These are phyloP conservation scores for Diaporthe humulicola DNA, from an alignment of 2,329 filamentous ascomycete species.

Conservation along the genomic window DNA sequence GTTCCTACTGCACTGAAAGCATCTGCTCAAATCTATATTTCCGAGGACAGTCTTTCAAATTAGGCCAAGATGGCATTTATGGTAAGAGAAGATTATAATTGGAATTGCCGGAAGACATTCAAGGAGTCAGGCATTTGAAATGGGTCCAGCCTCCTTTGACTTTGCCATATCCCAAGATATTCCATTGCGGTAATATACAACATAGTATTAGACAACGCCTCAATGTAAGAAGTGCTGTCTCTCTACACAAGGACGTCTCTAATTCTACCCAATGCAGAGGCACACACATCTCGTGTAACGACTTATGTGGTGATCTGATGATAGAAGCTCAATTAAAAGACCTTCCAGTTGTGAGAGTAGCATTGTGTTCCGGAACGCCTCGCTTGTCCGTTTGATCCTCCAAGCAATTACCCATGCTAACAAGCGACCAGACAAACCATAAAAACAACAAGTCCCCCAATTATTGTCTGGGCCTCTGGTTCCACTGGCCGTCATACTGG, in stretches of 20 bases:
- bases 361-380: background rate
- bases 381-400: background rate
- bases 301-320: background rate
- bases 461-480: background rate
- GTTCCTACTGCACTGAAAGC: too few species aligned
- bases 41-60: too few species aligned
- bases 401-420: background rate
- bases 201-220: background rate
- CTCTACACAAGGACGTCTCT: background rate
- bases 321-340: background rate
- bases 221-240: background rate
- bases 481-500: background rate
- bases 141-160: background rate
- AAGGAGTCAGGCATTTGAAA: background rate
- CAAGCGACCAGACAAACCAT: background rate
- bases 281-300: background rate
- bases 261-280: background rate
- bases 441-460: too few species aligned
- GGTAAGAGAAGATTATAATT: too few species aligned
- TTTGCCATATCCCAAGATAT: background rate
- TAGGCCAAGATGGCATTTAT: too few species aligned
- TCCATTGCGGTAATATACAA: background rate
- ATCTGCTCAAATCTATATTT: too few species aligned
- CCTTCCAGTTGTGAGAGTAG: background rate
- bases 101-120: too few species aligned